Evolutionary conservation across 371 early-diverging fungal species (phyloP).

Genomic region (Mortierella sp.): DNA sequence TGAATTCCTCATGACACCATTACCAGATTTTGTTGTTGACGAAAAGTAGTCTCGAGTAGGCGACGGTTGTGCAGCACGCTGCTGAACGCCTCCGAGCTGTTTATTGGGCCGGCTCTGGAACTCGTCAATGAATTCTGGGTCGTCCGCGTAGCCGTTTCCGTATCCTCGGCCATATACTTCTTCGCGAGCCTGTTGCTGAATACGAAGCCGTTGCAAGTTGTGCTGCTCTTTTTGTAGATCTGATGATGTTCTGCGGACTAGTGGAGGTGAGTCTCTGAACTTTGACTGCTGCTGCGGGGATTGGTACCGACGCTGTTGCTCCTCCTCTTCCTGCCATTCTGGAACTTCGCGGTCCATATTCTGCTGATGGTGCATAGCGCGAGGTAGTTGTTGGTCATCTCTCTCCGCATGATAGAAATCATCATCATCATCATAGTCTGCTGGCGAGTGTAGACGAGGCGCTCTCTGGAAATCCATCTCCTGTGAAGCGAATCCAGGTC

Average conservation of each 20-base stretch:
- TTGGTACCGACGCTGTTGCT: slow-evolving; percentile 9
- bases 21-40: slow-evolving; percentile 1
- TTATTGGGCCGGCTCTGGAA: background rate
- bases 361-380: slow-evolving; percentile 12
- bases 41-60: slow-evolving; percentile 28
- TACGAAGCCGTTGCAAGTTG: slow-evolving; percentile 25
- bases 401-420: slow-evolving; percentile 16
- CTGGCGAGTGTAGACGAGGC: background rate
- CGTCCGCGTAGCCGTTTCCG: slow-evolving; percentile 22
- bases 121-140: slow-evolving; percentile 10
- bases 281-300: background rate
- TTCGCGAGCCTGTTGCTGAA: slow-evolving; percentile 36
- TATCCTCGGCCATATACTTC: slow-evolving; percentile 35
- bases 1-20: slow-evolving; percentile 7
- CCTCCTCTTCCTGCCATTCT: slow-evolving; percentile 12
- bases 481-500: slow-evolving; percentile 9
- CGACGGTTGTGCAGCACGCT: slow-evolving; percentile 5
- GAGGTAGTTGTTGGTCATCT: slow-evolving; percentile 14
- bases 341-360: slow-evolving; percentile 2
- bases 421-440: slow-evolving; percentile 18
- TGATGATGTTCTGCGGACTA: background rate
- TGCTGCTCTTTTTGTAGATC: slow-evolving; percentile 25
- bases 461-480: slow-evolving; percentile 10
- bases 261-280: background rate
- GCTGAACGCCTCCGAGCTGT: background rate